phyloP scores from a whole-genome alignment of 1,284 basidiomycete genomes.

The Nidula niveotomentosa region DNA sequence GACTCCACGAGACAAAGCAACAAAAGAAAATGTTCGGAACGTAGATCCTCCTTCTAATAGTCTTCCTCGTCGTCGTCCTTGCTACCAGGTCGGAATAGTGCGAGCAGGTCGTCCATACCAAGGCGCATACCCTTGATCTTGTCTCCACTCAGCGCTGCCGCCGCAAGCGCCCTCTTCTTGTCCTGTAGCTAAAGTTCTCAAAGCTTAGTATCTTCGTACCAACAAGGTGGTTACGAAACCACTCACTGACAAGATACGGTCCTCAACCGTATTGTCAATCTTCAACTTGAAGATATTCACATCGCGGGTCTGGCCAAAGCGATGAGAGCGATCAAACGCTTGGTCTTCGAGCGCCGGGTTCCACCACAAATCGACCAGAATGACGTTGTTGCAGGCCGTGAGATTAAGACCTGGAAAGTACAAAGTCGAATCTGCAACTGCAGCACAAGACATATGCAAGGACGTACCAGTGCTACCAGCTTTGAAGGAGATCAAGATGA shows the following conservation, averaged over 20 bases:
- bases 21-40: too few relatives aligned
- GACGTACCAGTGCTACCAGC: slow-evolving; percentile 83
- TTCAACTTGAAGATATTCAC: slow-evolving; percentile 96
- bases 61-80: slow-evolving; percentile 60
- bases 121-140: slow-evolving; percentile 85
- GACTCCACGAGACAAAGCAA: too few relatives aligned
- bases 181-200: slow-evolving; percentile 77
- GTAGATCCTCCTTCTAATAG: too few relatives aligned
- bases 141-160: slow-evolving; percentile 86
- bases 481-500: slow-evolving; percentile 97
- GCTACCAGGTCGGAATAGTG: slow-evolving; percentile 64
- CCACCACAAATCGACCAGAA: slow-evolving; percentile 96
- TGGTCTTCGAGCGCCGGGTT: slow-evolving; percentile 92
- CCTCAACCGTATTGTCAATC: slow-evolving; percentile 87
- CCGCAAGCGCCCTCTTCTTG: slow-evolving; percentile 83
- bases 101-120: slow-evolving; percentile 83
- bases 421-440: slow-evolving; percentile 4
- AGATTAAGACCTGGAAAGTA: slow-evolving; percentile 76
- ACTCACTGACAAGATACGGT: slow-evolving; percentile 75
- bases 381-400: slow-evolving; percentile 93
- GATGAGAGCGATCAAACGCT: slow-evolving; percentile 93
- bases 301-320: slow-evolving; percentile 83
- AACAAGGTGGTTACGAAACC: slow-evolving; percentile 3
- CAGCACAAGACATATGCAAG: not conserved
- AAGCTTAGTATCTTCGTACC: too few relatives aligned